These are phyloP conservation scores for Aspergillus mulundensis DNA, from an alignment of 495 filamentous ascomycete genomes.

Conservation along the genomic window DNA sequence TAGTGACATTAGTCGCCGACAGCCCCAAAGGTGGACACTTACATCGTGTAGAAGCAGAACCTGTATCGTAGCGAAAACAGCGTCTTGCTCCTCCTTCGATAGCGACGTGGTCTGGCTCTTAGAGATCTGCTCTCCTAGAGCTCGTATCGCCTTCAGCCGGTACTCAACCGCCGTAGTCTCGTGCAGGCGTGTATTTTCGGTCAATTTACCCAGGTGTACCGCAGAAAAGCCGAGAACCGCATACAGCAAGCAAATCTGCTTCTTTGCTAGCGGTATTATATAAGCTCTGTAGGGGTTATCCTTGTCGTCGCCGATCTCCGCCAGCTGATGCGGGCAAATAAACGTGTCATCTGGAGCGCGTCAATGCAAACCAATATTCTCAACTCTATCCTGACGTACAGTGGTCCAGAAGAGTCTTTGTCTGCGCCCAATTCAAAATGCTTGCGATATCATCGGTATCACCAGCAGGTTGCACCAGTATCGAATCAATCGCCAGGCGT, in stretches of 20 bases:
- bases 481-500: neutral
- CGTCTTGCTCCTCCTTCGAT: slow-evolving; percentile 30
- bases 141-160: slow-evolving; percentile 33
- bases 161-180: slow-evolving; percentile 33
- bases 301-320: slow-evolving; percentile 18
- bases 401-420: slow-evolving; percentile 23
- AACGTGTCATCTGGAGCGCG: slow-evolving; percentile 25
- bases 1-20: slow-evolving; percentile 8
- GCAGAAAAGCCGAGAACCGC: slow-evolving; percentile 34
- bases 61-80: slow-evolving; percentile 35
- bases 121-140: slow-evolving; percentile 26
- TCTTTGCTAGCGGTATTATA: slow-evolving; percentile 32
- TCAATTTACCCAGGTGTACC: slow-evolving; percentile 31
- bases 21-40: slow-evolving; percentile 5
- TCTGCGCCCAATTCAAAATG: slow-evolving; percentile 10
- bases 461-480: neutral
- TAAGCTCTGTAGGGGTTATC: slow-evolving; percentile 37
- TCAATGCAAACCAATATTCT: slow-evolving; percentile 2
- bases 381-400: slow-evolving; percentile 16
- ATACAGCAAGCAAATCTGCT: slow-evolving; percentile 33
- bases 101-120: slow-evolving; percentile 26
- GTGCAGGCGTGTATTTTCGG: slow-evolving; percentile 21
- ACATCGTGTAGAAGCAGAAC: slow-evolving; percentile 39
- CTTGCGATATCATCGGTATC: neutral
- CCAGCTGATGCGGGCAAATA: slow-evolving; percentile 39